Conservation (phyloP, 495 filamentous ascomycete genomes). For the Durotheca rogersii region DNA sequence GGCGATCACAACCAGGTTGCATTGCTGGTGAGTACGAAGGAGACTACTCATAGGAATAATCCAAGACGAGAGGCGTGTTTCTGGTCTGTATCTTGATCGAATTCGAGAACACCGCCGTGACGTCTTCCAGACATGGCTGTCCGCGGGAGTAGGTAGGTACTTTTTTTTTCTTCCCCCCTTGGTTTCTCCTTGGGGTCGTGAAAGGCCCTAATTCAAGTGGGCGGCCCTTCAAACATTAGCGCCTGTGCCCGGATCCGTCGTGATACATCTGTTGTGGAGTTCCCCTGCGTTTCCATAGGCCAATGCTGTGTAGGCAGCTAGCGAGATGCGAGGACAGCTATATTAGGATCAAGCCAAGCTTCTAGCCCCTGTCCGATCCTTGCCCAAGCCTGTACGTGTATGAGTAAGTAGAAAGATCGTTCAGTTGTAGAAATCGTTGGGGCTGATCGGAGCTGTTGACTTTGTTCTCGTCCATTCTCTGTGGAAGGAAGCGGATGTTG, state of each 20-base stretch:
- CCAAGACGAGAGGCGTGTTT: conserved; percentile 4
- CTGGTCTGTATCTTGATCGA: neutral
- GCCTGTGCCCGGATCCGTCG: conserved; percentile 4
- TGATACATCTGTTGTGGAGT: conserved; percentile 9
- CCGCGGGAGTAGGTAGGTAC: no score
- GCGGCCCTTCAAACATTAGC: conserved; percentile 29
- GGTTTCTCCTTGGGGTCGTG: conserved; percentile 9
- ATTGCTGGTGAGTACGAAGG: no score
- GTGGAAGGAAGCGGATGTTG: no score
- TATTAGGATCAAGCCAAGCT: conserved; percentile 11
- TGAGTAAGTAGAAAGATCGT: no score
- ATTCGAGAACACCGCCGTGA: conserved; percentile 6
- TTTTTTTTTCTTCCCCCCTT: no score
- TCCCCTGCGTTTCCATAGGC: neutral
- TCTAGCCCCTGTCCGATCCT: conserved; percentile 9
- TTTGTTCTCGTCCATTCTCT: no score
- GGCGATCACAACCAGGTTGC: conserved; percentile 19
- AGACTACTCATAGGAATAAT: no score
- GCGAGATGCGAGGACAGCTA: neutral
- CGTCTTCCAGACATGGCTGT: conserved; percentile 15
- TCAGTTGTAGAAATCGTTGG: no score
- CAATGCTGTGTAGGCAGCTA: conserved; percentile 13
- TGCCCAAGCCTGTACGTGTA: conserved; percentile 7
- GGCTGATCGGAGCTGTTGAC: no score
- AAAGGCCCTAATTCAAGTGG: conserved; percentile 19